Base-by-base conservation (phyloP, 2,329 filamentous ascomycete genomes). In the Mariannaea elegans region DNA sequence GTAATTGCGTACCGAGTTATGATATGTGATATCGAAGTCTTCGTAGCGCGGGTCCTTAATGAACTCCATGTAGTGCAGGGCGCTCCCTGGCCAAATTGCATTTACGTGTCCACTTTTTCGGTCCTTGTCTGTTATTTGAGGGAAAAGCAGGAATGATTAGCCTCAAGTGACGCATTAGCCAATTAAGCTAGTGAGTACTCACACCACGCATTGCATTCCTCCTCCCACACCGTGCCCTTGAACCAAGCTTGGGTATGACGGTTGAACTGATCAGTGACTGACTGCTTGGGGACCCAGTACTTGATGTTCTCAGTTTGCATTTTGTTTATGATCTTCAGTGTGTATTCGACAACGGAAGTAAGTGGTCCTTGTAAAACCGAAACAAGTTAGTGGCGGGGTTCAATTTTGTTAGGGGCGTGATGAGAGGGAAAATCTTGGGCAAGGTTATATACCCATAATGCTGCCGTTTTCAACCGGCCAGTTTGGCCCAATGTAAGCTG, bases 261-360 rank as follows among this genome's bases (percentile, higher is more conserved):
- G 14, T 55, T 55, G 23, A 55, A 55, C 10, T 55, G 39, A 14
- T 55, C 51, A 10, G 32, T 10, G 2, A 55, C 42, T 12, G 36
- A 24, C 14, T 55, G 51, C 12, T 39, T 47, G 10, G 41, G 51
- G 4, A 47, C 10, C 13, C 29, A 47, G 21, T 46, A 55, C 29
- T 39, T 46, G 32, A 55, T 55, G n/a, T 55, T 55, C 14, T 55
- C 23, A 5, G 4, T 21, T 18, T 55, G 51, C 41, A 55, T 55
- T 13, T 55, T 55, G 2, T 14, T 14, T 10, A 55, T 47, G n/a
- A 47, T 24, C 32, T 55, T 47, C 13, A 47, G 32, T 1, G 23
- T 46, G 16, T 55, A 55, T 5, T 32, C 27, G 8, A 32, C 27
- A 2, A 48, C 45, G 5, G 45, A 10, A 18, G 24, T 31, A 12